A percentile compares a stretch with the other conserved stretches of the same genome.
phyloP scores from a whole-genome alignment of 2,329 filamentous ascomycete genomes.

The Hypoxylon sp. region DNA sequence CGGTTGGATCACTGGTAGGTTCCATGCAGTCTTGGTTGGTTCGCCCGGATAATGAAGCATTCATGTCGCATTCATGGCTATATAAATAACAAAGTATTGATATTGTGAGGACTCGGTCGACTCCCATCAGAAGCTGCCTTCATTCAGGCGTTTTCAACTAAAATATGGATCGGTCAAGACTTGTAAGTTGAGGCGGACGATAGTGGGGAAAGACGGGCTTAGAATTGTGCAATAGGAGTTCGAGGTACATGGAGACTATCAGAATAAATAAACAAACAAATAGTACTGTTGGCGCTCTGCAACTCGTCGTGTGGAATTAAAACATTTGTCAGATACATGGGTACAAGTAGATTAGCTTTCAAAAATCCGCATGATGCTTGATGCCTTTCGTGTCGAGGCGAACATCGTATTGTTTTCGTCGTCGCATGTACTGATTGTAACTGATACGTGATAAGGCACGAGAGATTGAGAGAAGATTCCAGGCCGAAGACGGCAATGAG shows the following conservation, averaged over 20 bases:
- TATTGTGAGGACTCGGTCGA: conserved; percentile 1
- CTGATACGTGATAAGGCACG: conserved; percentile 22
- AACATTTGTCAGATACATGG: background rate
- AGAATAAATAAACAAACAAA: conserved; percentile 8
- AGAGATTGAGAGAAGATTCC: conserved; percentile 39
- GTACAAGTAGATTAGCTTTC: background rate
- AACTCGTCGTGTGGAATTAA: background rate
- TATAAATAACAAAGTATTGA: background rate
- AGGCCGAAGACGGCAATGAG: conserved; percentile 46
- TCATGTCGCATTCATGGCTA: conserved; percentile 10
- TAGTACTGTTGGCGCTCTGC: background rate
- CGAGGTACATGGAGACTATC: conserved; percentile 21
- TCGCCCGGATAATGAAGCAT: conserved; percentile 23
- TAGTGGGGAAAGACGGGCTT: conserved; percentile 44
- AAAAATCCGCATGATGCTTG: background rate
- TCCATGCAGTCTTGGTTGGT: conserved; percentile 26
- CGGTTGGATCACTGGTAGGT: conserved; percentile 29
- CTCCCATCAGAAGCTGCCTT: background rate
- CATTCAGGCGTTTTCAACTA: conserved; percentile 4
- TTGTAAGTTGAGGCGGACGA: conserved; percentile 40
- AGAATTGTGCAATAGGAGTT: conserved; percentile 41
- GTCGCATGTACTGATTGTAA: conserved; percentile 11
- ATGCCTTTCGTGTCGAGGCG: conserved; percentile 14
- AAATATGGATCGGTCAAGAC: conserved; percentile 21
- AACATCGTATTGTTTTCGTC: conserved; percentile 13